A percentile compares a stretch with the other conserved stretches of the same genome.
phyloP scores from a whole-genome alignment of 1,139 yeast genomes.

The Geotrichum bryndzae region DNA sequence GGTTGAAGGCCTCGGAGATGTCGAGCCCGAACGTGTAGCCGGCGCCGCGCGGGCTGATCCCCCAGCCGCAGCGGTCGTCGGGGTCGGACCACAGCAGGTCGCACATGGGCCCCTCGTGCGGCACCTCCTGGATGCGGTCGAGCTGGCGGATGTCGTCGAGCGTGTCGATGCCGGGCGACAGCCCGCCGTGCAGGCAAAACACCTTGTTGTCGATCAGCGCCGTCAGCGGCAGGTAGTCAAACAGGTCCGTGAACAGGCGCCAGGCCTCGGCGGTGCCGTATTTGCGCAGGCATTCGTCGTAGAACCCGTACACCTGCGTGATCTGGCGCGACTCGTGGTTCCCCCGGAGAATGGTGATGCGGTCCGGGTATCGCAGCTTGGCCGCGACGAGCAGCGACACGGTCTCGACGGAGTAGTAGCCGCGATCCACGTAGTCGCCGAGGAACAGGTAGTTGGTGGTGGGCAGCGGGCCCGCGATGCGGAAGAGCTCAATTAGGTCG shows the following conservation, averaged over 20 bases:
- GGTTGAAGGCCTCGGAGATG: conserved; percentile 78
- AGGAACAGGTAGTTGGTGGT: conserved; percentile 71
- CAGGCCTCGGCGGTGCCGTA: conserved; percentile 95
- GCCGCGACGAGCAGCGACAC: conserved; percentile 69
- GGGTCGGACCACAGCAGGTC: conserved; percentile 97
- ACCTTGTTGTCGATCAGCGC: conserved; percentile 81
- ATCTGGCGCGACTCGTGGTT: conserved; percentile 97
- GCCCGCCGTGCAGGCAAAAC: conserved; percentile 94
- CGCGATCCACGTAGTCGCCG: conserved; percentile 96
- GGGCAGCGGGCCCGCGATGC: conserved; percentile 86
- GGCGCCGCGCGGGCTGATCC: conserved; percentile 96
- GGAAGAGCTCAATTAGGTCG: conserved; percentile 80
- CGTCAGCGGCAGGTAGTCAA: conserved; percentile 90
- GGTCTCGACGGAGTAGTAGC: conserved; percentile 91
- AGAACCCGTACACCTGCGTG: conserved; percentile 96
- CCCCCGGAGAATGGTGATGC: conserved; percentile 90
- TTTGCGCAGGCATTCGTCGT: conserved; percentile 93
- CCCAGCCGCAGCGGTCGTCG: conserved; percentile 95
- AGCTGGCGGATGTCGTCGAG: conserved; percentile 83
- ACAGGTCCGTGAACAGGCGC: conserved; percentile 71
- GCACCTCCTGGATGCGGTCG: conserved; percentile 91
- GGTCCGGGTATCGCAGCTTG: conserved; percentile 88
- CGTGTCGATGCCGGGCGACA: conserved; percentile 86
- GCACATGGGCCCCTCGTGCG: conserved; percentile 99
- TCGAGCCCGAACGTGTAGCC: conserved; percentile 91